phyloP scores from a whole-genome alignment of 306 rosid species.

The Urtica urens region DNA sequence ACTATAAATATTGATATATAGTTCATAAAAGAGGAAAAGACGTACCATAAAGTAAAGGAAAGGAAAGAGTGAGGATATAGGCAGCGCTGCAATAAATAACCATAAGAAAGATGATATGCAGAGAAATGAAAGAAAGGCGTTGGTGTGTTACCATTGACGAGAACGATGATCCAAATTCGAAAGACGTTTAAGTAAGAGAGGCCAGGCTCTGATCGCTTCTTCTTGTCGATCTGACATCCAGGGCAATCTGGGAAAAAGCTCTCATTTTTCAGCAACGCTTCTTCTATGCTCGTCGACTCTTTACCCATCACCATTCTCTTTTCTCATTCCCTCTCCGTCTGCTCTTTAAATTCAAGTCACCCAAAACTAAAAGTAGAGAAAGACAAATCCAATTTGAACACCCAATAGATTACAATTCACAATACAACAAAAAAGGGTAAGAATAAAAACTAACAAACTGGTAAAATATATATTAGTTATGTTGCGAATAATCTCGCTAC shows the following conservation, averaged over 20 bases:
- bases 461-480: too few species aligned
- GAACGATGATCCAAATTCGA: conserved; percentile 2
- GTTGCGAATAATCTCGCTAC: too few species aligned
- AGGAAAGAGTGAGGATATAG: conserved; percentile 8
- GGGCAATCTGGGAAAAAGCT: conserved; percentile 2
- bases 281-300: not conserved
- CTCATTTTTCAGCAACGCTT: not conserved
- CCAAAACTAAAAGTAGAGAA: too few species aligned
- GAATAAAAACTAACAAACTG: too few species aligned
- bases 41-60: conserved; percentile 7
- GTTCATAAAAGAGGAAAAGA: not conserved
- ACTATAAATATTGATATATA: not conserved
- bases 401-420: too few species aligned
- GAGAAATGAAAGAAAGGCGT: not conserved
- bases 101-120: not conserved
- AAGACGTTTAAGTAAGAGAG: not conserved
- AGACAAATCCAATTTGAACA: too few species aligned
- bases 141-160: not conserved
- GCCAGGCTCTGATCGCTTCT: not conserved
- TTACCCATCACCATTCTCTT: too few species aligned
- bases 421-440: too few species aligned
- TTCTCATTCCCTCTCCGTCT: not conserved
- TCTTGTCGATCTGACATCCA: not conserved
- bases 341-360: not conserved
- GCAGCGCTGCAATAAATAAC: not conserved